phyloP scores from a whole-genome alignment of 768 basidiomycete genomes.

The Chalciporus pseudorubinellus region DNA sequence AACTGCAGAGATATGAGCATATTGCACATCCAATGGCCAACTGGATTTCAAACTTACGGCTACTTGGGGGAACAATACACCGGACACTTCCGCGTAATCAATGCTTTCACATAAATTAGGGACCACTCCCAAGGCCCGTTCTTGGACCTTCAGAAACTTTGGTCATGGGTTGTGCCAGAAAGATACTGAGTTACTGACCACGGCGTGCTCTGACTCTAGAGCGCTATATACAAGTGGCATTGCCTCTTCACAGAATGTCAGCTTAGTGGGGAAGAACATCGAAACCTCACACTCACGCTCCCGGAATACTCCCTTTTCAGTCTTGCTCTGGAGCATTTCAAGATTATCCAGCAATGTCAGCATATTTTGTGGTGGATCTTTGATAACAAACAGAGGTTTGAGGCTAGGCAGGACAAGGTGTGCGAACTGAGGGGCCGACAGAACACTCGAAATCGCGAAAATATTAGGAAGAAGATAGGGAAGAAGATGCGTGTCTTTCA shows the following conservation, averaged over 20 bases:
- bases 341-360: constrained; percentile 90
- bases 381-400: constrained; percentile 84
- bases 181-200: constrained; percentile 42
- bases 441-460: constrained; percentile 77
- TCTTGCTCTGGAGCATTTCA: constrained; percentile 82
- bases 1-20: constrained; percentile 47
- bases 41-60: constrained; percentile 57
- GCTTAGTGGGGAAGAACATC: neutral
- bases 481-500: constrained; percentile 91
- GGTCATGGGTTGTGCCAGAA: neutral
- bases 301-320: constrained; percentile 79
- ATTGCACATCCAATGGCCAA: neutral
- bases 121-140: constrained; percentile 79
- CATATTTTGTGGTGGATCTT: constrained; percentile 98
- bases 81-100: constrained; percentile 93
- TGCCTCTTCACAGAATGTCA: constrained; percentile 60
- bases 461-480: constrained; percentile 97
- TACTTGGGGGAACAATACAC: constrained; percentile 85
- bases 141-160: constrained; percentile 70
- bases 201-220: constrained; percentile 89
- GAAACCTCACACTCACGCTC: constrained; percentile 61
- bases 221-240: constrained; percentile 94
- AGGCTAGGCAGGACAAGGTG: constrained; percentile 79
- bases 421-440: constrained; percentile 81
- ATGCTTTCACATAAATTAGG: constrained; percentile 90